A percentile compares a stretch with the other conserved stretches of the same genome.
phyloP scores from a whole-genome alignment of 202 grass and related monocot genomes.

The Cymbopogon flexuosus region DNA sequence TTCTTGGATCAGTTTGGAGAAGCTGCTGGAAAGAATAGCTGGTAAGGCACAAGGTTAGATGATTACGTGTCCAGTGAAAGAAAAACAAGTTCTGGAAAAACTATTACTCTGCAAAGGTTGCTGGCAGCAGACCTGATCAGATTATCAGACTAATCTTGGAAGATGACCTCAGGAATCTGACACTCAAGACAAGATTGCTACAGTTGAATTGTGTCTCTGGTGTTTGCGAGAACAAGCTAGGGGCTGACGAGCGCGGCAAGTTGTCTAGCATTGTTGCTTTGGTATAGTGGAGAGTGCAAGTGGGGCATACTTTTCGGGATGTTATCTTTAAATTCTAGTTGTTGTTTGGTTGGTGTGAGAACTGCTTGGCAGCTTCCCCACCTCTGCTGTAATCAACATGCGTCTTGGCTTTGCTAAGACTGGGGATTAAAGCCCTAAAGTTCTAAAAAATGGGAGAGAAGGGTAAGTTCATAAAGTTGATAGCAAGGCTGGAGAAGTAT shows the following conservation, averaged over 20 bases:
- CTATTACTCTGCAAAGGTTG: background rate
- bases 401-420: background rate
- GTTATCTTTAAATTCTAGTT: background rate
- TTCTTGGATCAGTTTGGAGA: background rate
- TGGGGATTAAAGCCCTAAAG: background rate
- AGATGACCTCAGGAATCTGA: background rate
- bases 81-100: background rate
- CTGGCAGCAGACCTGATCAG: background rate
- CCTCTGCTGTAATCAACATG: background rate
- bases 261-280: background rate
- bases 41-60: background rate
- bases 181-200: background rate
- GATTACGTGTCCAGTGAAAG: background rate
- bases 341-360: background rate
- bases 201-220: background rate
- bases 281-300: background rate
- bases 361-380: background rate
- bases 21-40: background rate
- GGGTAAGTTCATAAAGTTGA: background rate
- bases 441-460: background rate
- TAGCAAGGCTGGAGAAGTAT: background rate
- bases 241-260: background rate
- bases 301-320: background rate
- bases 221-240: background rate
- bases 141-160: background rate